phyloP scores from a whole-genome alignment of 1,284 basidiomycete species.

The Schizophyllum amplum region DNA sequence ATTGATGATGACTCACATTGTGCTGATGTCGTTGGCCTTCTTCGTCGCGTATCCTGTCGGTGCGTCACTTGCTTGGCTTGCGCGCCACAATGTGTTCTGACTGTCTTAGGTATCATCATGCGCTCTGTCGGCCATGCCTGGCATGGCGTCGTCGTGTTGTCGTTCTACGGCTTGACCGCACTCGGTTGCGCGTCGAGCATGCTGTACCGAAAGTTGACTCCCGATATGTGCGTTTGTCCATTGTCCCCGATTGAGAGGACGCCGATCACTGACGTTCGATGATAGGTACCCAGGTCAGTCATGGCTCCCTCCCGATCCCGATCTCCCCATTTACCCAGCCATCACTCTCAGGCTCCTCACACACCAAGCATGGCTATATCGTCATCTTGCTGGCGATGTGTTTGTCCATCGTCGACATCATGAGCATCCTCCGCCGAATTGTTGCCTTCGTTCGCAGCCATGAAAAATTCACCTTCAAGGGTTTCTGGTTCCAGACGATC shows the following conservation, averaged over 20 bases:
- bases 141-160: conserved; percentile 43
- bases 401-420: conserved; percentile 51
- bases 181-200: conserved; percentile 58
- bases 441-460: conserved; percentile 36
- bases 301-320: conserved; percentile 1
- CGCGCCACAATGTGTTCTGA: background rate
- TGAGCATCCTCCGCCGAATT: conserved; percentile 39
- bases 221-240: conserved; percentile 57
- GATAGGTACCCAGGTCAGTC: conserved; percentile 57
- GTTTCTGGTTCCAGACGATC: conserved; percentile 50
- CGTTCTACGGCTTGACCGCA: conserved; percentile 47
- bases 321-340: conserved; percentile 1
- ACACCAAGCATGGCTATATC: conserved; percentile 57
- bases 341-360: conserved; percentile 32
- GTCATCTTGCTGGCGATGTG: conserved; percentile 47
- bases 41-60: conserved; percentile 70
- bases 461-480: conserved; percentile 35
- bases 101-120: conserved; percentile 58
- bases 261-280: conserved; percentile 13
- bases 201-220: conserved; percentile 67
- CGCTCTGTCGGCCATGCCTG: conserved; percentile 63
- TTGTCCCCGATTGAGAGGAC: conserved; percentile 9
- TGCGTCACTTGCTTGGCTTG: conserved; percentile 25
- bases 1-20: conserved; percentile 58
- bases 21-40: conserved; percentile 68